A percentile compares a stretch with the other conserved stretches of the same genome.
Evolutionary conservation across 2,329 filamentous ascomycete genomes (phyloP).

Genomic region (Pseudogymnoascus pannorum): DNA sequence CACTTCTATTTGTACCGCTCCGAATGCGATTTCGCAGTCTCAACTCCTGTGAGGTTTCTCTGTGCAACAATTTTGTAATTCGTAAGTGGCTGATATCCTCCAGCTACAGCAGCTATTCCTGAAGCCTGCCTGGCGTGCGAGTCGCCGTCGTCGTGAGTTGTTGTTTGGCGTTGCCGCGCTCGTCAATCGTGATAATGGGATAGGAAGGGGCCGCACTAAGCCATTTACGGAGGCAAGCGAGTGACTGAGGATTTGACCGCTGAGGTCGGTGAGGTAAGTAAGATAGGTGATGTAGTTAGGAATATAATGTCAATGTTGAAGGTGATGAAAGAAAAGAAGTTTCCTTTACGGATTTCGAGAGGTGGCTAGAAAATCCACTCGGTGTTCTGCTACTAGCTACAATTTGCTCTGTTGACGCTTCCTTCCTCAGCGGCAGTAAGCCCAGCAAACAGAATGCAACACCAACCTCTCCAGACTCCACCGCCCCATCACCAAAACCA

Average conservation of each 20-base stretch:
- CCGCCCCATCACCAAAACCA: conserved; percentile 5
- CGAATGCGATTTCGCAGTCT: conserved; percentile 4
- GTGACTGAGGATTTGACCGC: neutral
- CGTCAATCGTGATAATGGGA: conserved; percentile 9
- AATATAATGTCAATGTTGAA: neutral
- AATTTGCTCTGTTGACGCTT: neutral
- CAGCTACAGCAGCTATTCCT: conserved; percentile 4
- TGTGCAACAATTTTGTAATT: conserved; percentile 6
- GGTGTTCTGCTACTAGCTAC: neutral
- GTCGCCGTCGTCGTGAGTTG: neutral
- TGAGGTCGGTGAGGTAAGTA: neutral
- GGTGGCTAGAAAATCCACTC: neutral
- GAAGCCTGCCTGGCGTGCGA: conserved; percentile 5
- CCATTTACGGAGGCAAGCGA: conserved; percentile 4
- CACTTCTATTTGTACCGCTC: conserved; percentile 5
- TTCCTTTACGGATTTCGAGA: neutral
- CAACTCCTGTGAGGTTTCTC: neutral
- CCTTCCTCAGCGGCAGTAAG: neutral
- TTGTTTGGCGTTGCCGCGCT: conserved; percentile 1
- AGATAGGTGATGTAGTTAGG: neutral
- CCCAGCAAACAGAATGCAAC: conserved; percentile 6
- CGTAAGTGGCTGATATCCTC: neutral
- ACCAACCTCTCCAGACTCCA: neutral
- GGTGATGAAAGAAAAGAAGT: neutral
- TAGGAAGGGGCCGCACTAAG: conserved; percentile 6